Conservation (phyloP, 768 basidiomycete species). For the Trametes gibbosa region DNA sequence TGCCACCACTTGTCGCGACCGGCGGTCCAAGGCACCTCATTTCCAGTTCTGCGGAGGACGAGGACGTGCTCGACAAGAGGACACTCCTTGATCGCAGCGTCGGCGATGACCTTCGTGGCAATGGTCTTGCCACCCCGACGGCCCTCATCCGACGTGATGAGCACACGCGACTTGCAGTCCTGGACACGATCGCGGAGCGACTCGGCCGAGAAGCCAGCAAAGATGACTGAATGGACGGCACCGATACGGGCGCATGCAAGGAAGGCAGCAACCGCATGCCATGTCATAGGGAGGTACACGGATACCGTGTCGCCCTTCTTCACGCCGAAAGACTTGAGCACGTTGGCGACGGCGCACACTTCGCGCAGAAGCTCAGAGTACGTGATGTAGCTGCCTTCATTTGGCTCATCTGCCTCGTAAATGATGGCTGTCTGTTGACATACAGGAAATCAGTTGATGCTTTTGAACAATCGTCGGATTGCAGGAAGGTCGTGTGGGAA, state of each 20-base stretch:
- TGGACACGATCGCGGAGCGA: slow-evolving; percentile 88
- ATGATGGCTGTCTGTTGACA: slow-evolving; percentile 80
- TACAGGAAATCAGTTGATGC: no score
- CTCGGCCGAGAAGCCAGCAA: slow-evolving; percentile 96
- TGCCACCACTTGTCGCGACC: slow-evolving; percentile 97
- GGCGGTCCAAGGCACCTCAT: slow-evolving; percentile 71
- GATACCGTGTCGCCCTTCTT: slow-evolving; percentile 95
- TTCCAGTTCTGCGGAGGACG: slow-evolving; percentile 86
- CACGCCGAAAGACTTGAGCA: slow-evolving; percentile 84
- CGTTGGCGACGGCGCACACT: slow-evolving; percentile 87
- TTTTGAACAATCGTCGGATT: no score
- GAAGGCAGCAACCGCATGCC: slow-evolving; percentile 95
- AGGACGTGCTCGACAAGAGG: slow-evolving; percentile 88
- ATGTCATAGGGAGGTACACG: slow-evolving; percentile 92
- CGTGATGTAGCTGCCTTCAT: slow-evolving; percentile 68
- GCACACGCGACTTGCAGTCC: slow-evolving; percentile 86
- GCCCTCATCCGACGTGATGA: slow-evolving; percentile 96
- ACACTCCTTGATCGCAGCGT: slow-evolving; percentile 82
- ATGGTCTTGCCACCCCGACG: slow-evolving; percentile 92
- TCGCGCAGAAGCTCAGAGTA: slow-evolving; percentile 88
- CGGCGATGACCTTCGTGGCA: slow-evolving; percentile 91
- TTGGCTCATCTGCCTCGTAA: slow-evolving; percentile 96
- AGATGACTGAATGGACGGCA: slow-evolving; percentile 95
- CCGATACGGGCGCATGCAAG: slow-evolving; percentile 97
- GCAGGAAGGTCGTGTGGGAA: no score